Base-by-base conservation (phyloP, 108 stramenopile species). In the Stephanodiscus triporus region DNA sequence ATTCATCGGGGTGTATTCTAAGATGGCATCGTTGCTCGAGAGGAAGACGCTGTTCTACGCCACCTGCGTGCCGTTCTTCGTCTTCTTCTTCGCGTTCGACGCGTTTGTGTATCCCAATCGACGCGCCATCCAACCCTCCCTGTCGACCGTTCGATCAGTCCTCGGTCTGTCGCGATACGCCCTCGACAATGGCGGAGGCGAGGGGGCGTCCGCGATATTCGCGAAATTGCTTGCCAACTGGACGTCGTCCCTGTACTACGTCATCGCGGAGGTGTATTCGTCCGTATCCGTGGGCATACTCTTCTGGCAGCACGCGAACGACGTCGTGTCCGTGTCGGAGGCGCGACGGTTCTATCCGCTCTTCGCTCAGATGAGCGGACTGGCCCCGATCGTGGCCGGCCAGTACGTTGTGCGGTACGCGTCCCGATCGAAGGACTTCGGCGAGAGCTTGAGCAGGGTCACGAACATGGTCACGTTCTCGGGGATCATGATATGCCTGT, bases 241-340 rank as follows among this genome's bases (percentile, higher is more conserved):
- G 97, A 95, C 94, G 22, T 92, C 89, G 27, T 94, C 97, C 2
- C 68, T 98, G 34, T 98, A 90, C 68, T 98, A 96, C 71, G 79
- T 98, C 19, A 81, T 97, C 61, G 87, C 96, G 8, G 97, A 98
- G 84, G 88, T 98, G 1, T 98, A 97, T 70, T 94, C 92, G 9
- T 91, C 91, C 22, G 97, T 96, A 20, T 92, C 91, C 23, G 95
- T 97, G n/a, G 97, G 97, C n/a, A 87, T 98, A 20, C 79, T 98
- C 30, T 98, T 98, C 86, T 98, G 97, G 97, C 95, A 96, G 62
- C 97, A 91, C 82, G 97, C 97, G 66, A 98, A 98, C 79, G 95
- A 97, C 71, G 93, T 96, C 38, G 95, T 97, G 7, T 72, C 87
- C 4, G 90, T 98, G 55, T 80, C 87, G 16, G 95, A 98, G 77